These are phyloP conservation scores for Prunus mira DNA, from an alignment of 306 rosid genomes.

Conservation along the genomic window DNA sequence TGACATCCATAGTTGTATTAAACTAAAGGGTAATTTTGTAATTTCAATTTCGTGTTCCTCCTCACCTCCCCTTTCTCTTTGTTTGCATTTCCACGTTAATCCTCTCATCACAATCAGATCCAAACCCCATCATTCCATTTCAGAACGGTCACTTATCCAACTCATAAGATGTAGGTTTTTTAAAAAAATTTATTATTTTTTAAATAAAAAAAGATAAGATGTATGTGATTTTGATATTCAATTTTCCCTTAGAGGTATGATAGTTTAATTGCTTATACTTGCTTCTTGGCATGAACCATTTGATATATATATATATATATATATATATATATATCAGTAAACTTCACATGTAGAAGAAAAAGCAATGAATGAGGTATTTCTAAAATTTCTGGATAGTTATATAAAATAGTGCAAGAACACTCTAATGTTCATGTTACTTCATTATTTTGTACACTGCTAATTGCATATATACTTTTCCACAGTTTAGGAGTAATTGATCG, in stretches of 20 bases:
- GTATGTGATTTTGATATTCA: neutral
- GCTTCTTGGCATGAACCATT: neutral
- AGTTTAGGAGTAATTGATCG: constrained; percentile 85
- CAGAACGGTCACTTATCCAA: too few relatives aligned
- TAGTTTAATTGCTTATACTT: neutral
- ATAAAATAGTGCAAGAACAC: constrained; percentile 70
- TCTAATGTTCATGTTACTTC: constrained; percentile 23
- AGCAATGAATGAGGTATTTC: constrained; percentile 73
- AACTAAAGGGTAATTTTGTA: too few relatives aligned
- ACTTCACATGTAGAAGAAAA: constrained; percentile 44
- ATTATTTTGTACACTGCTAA: neutral
- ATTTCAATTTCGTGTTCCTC: too few relatives aligned
- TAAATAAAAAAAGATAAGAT: neutral
- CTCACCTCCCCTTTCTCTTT: too few relatives aligned
- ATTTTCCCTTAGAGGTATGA: neutral
- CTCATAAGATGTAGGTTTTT: too few relatives aligned
- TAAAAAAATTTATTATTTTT: too few relatives aligned
- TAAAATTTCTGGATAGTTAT: constrained; percentile 72
- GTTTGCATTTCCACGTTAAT: too few relatives aligned
- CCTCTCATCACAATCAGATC: too few relatives aligned
- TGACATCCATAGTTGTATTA: too few relatives aligned
- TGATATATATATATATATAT: neutral
- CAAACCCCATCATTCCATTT: too few relatives aligned
- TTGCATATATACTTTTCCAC: constrained; percentile 29
- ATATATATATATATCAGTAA: too few relatives aligned